Base-by-base conservation (phyloP, 192 early-diverging fungal species). In the Backusella circina region DNA sequence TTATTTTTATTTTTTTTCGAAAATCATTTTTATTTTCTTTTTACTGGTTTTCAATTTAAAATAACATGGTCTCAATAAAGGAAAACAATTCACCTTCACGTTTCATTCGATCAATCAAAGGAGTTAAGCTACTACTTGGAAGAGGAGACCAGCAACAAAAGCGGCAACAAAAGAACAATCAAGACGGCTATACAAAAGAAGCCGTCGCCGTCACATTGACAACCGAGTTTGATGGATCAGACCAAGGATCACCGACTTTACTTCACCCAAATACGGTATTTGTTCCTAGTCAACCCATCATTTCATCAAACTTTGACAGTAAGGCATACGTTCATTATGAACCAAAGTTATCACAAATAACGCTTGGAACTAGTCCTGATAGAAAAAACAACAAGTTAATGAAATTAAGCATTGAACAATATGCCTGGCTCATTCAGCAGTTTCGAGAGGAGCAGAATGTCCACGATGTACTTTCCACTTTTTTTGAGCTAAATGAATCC, bases 381-480 rank as follows among this genome's bases (percentile, higher is more conserved):
- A 33, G 65, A 66, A 75, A 67, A 33, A 9, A 71, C 1, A 51
- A 47, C 5, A 67, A 73, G 13, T 31, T 35, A 23, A 8, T 78
- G 0, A 73, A 72, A 67, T 26, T 78, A 44, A 61, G 72, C 23
- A 35, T 74, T 13, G 77, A 78, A 6, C 72, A 61, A 23, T 78
- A 64, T 33, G n/a, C 61, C 18, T 78, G 77, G 77, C 33, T 78
- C 8, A 72, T 78, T 37, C 50, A 67, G 32, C 77, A 78, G 32
- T 72, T 73, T 21, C 72, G 69, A 15, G 77, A 78, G 57, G 77
- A 78, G 61, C 66, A 78, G 65, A 37, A n/a, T 41, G 70, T 77
- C 30, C 41, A 70, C 15, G 32, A 67, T 36, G 65, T 18, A 67
- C 31, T 61, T 28, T 12, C 15, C n/a, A 33, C 13, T 67, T 33